A percentile compares a stretch with the other conserved stretches of the same genome.
phyloP scores from a whole-genome alignment of 2,329 filamentous ascomycete genomes.

The Acrocalymma vagum region DNA sequence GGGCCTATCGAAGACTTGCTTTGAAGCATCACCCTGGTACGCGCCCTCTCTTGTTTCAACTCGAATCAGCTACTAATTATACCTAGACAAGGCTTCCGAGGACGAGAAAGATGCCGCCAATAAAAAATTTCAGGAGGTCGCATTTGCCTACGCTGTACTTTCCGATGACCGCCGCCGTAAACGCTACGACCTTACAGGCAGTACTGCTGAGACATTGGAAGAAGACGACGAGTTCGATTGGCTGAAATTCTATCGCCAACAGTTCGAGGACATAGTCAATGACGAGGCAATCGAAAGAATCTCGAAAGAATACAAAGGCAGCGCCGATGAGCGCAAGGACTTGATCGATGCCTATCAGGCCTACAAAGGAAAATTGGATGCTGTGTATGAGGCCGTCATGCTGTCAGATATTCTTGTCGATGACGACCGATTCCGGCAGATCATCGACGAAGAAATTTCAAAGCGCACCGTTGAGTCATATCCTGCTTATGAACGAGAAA shows the following conservation, averaged over 20 bases:
- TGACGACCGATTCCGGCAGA: conserved; percentile 81
- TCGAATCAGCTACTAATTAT: conserved; percentile 16
- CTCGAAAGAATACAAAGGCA: conserved; percentile 80
- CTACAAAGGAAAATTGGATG: conserved; percentile 76
- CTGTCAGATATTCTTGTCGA: conserved; percentile 84
- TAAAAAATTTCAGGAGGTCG: conserved; percentile 84
- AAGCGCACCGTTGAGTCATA: conserved; percentile 72
- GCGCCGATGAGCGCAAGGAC: conserved; percentile 83
- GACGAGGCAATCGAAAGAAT: conserved; percentile 79
- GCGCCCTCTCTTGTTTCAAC: conserved; percentile 18
- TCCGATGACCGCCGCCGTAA: conserved; percentile 82
- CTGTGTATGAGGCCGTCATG: conserved; percentile 84
- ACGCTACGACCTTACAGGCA: conserved; percentile 90
- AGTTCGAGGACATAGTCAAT: conserved; percentile 81
- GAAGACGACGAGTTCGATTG: conserved; percentile 84
- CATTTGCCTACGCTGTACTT: conserved; percentile 92
- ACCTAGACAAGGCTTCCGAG: conserved; percentile 76
- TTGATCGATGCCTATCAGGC: conserved; percentile 79
- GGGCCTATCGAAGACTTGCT: conserved; percentile 89
- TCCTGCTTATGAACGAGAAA: conserved; percentile 75
- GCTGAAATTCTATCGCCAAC: conserved; percentile 86
- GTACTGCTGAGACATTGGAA: conserved; percentile 81
- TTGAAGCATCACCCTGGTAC: conserved; percentile 80
- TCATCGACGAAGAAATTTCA: conserved; percentile 83
- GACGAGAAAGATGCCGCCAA: conserved; percentile 77